Percentiles rank a stretch among this genome's conserved stretches.
Conservation (phyloP, 1,284 basidiomycete species). For the Albatrellus sp. region DNA sequence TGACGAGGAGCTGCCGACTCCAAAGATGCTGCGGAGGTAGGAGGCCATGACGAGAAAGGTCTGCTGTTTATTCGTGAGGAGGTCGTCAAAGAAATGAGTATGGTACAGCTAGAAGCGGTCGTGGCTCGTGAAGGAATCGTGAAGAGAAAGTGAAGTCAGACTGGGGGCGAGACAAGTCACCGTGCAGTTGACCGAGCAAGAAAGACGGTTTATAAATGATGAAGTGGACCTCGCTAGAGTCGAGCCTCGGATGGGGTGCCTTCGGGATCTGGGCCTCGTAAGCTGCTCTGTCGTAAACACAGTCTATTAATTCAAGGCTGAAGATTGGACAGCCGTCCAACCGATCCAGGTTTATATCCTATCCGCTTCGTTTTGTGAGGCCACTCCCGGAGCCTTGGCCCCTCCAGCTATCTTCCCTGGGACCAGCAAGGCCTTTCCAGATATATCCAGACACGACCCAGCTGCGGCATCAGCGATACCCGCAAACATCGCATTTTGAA, state of each 20-base stretch:
- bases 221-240: not conserved
- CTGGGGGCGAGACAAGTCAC: not conserved
- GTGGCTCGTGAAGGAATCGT: constrained; percentile 9
- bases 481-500: not conserved
- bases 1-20: constrained; percentile 12
- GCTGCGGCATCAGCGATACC: not conserved
- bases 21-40: constrained; percentile 25
- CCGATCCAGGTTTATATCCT: too few species aligned
- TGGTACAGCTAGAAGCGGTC: constrained; percentile 2
- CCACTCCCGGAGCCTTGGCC: too few species aligned
- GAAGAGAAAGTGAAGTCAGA: constrained; percentile 3
- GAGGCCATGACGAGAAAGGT: constrained; percentile 18
- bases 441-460: not conserved
- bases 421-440: too few species aligned
- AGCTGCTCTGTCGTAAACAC: constrained; percentile 7
- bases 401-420: too few species aligned
- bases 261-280: constrained; percentile 5
- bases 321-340: not conserved
- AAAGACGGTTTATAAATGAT: constrained; percentile 6
- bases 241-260: constrained; percentile 1
- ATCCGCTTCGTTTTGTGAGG: too few species aligned
- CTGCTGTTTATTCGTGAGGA: not conserved
- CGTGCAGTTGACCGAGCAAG: not conserved
- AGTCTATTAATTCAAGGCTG: constrained; percentile 2
- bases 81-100: constrained; percentile 2